Conservation (phyloP, 1,139 yeast genomes). For the Hansenula sp. region DNA sequence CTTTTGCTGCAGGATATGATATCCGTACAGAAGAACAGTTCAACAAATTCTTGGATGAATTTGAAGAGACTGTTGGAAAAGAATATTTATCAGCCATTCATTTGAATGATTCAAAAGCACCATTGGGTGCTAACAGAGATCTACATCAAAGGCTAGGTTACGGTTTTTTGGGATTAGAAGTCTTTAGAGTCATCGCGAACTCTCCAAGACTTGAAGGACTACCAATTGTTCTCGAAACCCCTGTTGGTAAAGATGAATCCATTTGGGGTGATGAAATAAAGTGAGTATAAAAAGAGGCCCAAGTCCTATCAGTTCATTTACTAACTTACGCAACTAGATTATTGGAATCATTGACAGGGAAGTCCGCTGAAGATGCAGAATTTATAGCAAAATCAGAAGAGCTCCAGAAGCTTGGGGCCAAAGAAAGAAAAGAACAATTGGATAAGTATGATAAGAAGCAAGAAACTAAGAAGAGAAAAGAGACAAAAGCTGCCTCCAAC, state of each 20-base stretch:
- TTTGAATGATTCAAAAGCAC: conserved; percentile 92
- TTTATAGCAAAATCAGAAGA: conserved; percentile 41
- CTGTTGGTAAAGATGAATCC: conserved; percentile 51
- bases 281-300: conserved; percentile 27
- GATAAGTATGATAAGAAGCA: conserved; percentile 31
- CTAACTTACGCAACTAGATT: conserved; percentile 24
- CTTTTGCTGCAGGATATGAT: conserved; percentile 96
- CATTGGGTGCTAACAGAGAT: conserved; percentile 85
- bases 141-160: conserved; percentile 85
- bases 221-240: conserved; percentile 91
- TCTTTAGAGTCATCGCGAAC: conserved; percentile 71
- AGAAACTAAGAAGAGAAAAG: conserved; percentile 20
- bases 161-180: conserved; percentile 86
- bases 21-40: conserved; percentile 54
- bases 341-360: conserved; percentile 65
- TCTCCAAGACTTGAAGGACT: conserved; percentile 53
- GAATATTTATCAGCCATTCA: conserved; percentile 78
- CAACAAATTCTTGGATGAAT: conserved; percentile 64
- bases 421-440: conserved; percentile 45
- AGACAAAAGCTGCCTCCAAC: conserved; percentile 6
- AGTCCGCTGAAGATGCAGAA: conserved; percentile 49
- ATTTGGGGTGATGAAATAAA: conserved; percentile 85
- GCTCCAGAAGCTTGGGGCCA: conserved; percentile 51
- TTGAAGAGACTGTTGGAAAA: conserved; percentile 69
- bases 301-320: background rate